These are phyloP conservation scores for Skeletonema grethae DNA, from an alignment of 108 stramenopile genomes.

Conservation along the genomic window DNA sequence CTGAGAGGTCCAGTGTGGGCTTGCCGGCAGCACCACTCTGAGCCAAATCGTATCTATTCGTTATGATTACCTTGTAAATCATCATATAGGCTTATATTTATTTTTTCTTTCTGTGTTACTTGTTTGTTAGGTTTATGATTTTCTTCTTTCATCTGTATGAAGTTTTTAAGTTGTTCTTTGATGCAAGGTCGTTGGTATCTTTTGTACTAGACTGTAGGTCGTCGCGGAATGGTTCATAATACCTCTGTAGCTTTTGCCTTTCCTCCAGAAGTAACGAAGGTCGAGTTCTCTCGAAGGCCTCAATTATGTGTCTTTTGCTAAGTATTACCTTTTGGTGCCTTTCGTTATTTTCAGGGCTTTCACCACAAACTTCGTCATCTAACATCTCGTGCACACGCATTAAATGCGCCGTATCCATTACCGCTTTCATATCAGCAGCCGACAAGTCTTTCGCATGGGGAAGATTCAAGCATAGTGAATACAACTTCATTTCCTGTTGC, in stretches of 20 bases:
- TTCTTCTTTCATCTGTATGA: conserved; percentile 20
- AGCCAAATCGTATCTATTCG: too few relatives aligned
- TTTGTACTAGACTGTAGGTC: not conserved
- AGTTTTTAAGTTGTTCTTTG: conserved; percentile 17
- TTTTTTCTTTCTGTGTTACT: too few relatives aligned
- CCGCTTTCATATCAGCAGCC: conserved; percentile 83
- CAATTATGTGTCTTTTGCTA: conserved; percentile 31
- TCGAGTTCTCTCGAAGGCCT: conserved; percentile 39
- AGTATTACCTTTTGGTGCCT: conserved; percentile 6
- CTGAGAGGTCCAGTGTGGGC: too few relatives aligned
- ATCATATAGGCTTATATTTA: too few relatives aligned
- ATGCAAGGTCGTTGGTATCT: not conserved
- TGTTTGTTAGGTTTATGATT: too few relatives aligned
- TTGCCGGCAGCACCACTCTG: too few relatives aligned
- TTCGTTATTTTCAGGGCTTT: not conserved
- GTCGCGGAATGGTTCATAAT: conserved; percentile 22
- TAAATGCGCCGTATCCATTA: conserved; percentile 78
- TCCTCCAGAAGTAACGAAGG: conserved; percentile 36
- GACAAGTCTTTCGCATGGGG: conserved; percentile 48
- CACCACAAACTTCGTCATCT: not conserved
- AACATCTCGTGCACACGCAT: conserved; percentile 66
- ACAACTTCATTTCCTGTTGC: conserved; percentile 27
- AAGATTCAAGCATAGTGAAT: conserved; percentile 28
- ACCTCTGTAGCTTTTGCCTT: conserved; percentile 17
- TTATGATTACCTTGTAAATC: too few relatives aligned